Percentiles rank a stretch among this genome's conserved stretches.
Conservation (phyloP, 176 grass and related monocot genomes). For the Carex kokanica region DNA sequence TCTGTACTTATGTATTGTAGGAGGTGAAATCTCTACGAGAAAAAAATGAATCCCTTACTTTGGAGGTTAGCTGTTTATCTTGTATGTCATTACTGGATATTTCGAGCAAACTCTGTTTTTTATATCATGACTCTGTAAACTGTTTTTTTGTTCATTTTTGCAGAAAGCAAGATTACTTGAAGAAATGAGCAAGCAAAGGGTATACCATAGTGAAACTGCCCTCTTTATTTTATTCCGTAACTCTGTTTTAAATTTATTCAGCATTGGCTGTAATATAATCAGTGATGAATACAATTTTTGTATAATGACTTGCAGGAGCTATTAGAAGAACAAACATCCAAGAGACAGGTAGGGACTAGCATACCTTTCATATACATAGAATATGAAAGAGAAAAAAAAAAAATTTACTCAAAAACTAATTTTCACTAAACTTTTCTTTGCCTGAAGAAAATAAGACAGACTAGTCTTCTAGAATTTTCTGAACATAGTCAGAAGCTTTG, state of each 20-base stretch:
- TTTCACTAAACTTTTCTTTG: constrained; percentile 11
- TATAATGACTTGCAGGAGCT: constrained; percentile 43
- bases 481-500: constrained; percentile 5
- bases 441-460: constrained; percentile 55
- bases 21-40: constrained; percentile 67
- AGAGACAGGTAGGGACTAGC: constrained; percentile 55
- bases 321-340: constrained; percentile 34
- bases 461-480: constrained; percentile 23
- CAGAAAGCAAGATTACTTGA: constrained; percentile 61
- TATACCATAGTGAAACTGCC: not conserved
- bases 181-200: constrained; percentile 76
- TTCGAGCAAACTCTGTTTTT: not conserved
- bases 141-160: constrained; percentile 17
- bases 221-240: not conserved
- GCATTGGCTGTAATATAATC: not conserved
- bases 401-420: constrained; percentile 9
- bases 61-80: constrained; percentile 49
- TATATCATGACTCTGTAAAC: not conserved
- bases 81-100: no score
- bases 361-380: not conserved
- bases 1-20: constrained; percentile 43
- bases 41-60: constrained; percentile 57
- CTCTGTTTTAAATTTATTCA: not conserved
- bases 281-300: not conserved
- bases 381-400: not conserved